These are phyloP conservation scores for Monosporascus sp. DNA, from an alignment of 2,329 filamentous ascomycete genomes.

Conservation along the genomic window DNA sequence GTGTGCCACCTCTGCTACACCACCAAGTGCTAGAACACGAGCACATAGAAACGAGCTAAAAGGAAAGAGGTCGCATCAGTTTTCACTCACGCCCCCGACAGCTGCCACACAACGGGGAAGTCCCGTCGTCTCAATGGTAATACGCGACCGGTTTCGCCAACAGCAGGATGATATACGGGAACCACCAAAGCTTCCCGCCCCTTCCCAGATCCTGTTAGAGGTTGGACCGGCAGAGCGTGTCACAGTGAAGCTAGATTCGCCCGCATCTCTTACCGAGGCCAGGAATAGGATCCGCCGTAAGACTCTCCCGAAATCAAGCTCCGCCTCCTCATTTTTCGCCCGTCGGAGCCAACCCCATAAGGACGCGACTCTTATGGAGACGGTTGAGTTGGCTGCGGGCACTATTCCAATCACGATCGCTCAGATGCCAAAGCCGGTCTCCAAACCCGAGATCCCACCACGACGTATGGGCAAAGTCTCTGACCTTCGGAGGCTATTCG, in stretches of 20 bases:
- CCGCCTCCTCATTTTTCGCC: neutral
- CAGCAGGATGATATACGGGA: neutral
- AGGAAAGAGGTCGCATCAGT: constrained; percentile 2
- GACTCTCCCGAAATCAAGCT: neutral
- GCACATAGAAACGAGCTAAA: neutral
- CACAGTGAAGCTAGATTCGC: neutral
- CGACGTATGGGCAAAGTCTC: constrained; percentile 20
- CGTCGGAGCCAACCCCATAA: neutral
- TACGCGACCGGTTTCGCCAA: constrained; percentile 6
- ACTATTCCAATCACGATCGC: neutral
- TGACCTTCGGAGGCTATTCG: constrained; percentile 24
- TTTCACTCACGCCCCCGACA: neutral
- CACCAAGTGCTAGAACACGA: neutral
- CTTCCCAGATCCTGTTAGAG: neutral
- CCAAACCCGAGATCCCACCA: constrained; percentile 2
- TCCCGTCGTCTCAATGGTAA: constrained; percentile 4
- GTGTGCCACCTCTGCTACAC: neutral
- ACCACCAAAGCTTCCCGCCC: neutral
- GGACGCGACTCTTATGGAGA: neutral
- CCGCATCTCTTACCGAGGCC: neutral
- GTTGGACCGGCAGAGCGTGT: neutral
- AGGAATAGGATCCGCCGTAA: neutral
- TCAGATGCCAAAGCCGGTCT: constrained; percentile 1
- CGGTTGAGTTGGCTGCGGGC: neutral
- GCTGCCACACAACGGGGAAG: neutral